phyloP scores from a whole-genome alignment of 2,329 filamentous ascomycete genomes.

The Colletotrichum sojae region DNA sequence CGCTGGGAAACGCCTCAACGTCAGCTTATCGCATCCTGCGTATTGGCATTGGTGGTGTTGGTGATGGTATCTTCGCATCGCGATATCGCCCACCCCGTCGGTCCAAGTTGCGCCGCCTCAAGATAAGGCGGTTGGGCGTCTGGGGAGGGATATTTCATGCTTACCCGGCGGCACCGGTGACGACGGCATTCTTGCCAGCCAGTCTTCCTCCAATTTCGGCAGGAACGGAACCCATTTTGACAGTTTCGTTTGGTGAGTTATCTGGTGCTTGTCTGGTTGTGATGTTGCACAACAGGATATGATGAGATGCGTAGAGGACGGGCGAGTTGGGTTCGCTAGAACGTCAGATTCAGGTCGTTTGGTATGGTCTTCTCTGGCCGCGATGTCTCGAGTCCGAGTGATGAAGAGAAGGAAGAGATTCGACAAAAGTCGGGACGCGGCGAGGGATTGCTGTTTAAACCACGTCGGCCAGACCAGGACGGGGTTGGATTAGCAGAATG shows the following conservation, averaged over 20 bases:
- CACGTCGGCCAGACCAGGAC: slow-evolving; percentile 12
- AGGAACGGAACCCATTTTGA: slow-evolving; percentile 48
- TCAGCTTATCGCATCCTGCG: slow-evolving; percentile 29
- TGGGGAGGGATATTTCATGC: slow-evolving; percentile 45
- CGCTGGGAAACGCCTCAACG: slow-evolving; percentile 67
- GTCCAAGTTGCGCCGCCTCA: slow-evolving; percentile 14
- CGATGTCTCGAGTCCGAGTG: background rate
- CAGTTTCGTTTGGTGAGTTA: background rate
- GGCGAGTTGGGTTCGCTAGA: slow-evolving; percentile 7
- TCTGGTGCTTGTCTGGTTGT: background rate
- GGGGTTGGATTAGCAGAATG: slow-evolving; percentile 36
- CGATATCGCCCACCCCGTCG: slow-evolving; percentile 20
- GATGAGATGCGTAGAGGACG: slow-evolving; percentile 15
- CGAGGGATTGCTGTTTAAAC: slow-evolving; percentile 33
- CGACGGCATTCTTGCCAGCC: slow-evolving; percentile 75
- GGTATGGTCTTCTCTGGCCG: background rate
- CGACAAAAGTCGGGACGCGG: background rate
- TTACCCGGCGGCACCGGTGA: slow-evolving; percentile 90
- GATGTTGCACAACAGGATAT: slow-evolving; percentile 15
- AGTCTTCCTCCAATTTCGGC: slow-evolving; percentile 61
- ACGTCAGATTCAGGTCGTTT: background rate
- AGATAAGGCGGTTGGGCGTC: slow-evolving; percentile 27
- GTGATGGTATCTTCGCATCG: background rate
- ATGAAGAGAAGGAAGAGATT: slow-evolving; percentile 6
- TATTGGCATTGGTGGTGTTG: background rate